phyloP scores from a whole-genome alignment of 1,284 basidiomycete species.

The Cerrena zonata region DNA sequence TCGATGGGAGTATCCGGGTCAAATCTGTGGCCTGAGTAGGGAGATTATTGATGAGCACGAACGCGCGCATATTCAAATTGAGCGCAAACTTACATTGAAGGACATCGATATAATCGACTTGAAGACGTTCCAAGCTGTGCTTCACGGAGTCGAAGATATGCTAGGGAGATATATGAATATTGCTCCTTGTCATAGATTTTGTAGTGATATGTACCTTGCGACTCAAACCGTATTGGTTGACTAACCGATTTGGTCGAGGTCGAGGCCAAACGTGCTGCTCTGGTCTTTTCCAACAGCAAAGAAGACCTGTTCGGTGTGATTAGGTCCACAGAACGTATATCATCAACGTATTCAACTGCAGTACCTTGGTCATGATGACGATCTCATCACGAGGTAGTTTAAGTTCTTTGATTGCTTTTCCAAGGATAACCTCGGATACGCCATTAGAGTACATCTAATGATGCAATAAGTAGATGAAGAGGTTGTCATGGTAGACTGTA shows the following conservation, averaged over 20 bases:
- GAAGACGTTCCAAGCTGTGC: conserved; percentile 15
- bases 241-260: conserved; percentile 23
- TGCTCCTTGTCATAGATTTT: too few relatives aligned
- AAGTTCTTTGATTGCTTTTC: conserved; percentile 26
- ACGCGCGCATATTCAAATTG: not conserved
- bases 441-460: conserved; percentile 22
- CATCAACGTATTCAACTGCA: not conserved
- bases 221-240: conserved; percentile 34
- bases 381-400: conserved; percentile 34
- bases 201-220: conserved; percentile 22
- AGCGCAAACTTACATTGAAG: conserved; percentile 15
- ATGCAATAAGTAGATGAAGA: conserved; percentile 1
- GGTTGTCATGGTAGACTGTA: not conserved
- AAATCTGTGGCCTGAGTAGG: conserved; percentile 3
- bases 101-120: conserved; percentile 34
- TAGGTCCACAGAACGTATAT: not conserved
- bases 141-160: conserved; percentile 35
- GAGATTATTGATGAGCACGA: not conserved
- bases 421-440: conserved; percentile 28
- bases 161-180: too few relatives aligned
- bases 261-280: conserved; percentile 9
- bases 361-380: conserved; percentile 30
- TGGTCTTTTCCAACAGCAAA: conserved; percentile 9
- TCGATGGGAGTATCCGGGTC: not conserved
- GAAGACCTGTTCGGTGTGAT: conserved; percentile 15